phyloP scores from a whole-genome alignment of 106 monocot species.

The Amphibolis antarctica region DNA sequence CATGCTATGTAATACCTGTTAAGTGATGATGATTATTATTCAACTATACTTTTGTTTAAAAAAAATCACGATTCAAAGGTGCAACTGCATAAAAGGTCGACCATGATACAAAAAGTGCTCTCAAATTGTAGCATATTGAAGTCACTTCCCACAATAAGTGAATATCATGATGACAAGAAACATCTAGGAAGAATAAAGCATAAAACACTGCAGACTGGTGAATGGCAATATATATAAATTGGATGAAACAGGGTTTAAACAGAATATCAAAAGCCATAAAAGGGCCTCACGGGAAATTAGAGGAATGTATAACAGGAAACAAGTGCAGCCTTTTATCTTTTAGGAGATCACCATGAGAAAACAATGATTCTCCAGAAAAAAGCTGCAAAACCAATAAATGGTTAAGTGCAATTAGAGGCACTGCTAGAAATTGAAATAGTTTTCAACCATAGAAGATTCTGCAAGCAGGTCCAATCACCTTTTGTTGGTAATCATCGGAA shows the following conservation, averaged over 20 bases:
- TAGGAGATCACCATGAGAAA: constrained; percentile 53
- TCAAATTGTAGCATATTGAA: no score
- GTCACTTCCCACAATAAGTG: no score
- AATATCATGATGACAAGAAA: no score
- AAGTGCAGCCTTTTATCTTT: constrained; percentile 46
- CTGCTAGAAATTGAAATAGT: neutral
- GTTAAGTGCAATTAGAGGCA: neutral
- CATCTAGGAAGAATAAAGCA: neutral
- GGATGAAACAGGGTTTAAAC: neutral
- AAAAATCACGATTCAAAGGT: no score
- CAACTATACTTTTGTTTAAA: no score
- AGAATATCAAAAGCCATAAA: neutral
- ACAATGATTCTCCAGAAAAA: constrained; percentile 64
- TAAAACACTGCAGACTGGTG: neutral
- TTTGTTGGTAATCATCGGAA: constrained; percentile 60
- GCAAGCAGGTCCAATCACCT: constrained; percentile 22
- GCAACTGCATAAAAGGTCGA: no score
- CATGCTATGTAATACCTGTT: no score
- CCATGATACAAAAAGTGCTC: no score
- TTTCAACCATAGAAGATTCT: neutral
- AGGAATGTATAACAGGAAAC: constrained; percentile 37
- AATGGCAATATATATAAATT: neutral
- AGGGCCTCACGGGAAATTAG: constrained; percentile 42
- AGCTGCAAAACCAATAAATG: constrained; percentile 27
- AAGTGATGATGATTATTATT: no score